Percentiles rank a stretch among this genome's conserved stretches.
phyloP scores from a whole-genome alignment of 2,329 filamentous ascomycete species.

The Pseudocercospora cruenta region DNA sequence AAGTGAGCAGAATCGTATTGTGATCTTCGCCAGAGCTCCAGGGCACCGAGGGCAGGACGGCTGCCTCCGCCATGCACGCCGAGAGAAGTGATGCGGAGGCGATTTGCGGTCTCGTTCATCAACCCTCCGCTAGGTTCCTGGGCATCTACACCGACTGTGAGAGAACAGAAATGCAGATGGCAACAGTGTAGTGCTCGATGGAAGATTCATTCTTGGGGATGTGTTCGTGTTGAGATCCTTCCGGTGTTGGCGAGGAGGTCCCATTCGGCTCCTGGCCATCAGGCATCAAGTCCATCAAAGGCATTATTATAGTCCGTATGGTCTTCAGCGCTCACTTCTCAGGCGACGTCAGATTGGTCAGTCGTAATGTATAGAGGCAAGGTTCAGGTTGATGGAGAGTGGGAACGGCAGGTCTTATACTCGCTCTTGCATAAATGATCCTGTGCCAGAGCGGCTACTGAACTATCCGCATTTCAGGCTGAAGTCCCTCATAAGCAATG shows the following conservation, averaged over 20 bases:
- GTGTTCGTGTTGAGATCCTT: not conserved
- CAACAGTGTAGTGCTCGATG: not conserved
- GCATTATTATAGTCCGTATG: not conserved
- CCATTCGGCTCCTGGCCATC: not conserved
- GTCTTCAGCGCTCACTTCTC: not conserved
- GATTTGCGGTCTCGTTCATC: not conserved
- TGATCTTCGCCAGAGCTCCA: not conserved
- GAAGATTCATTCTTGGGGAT: not conserved
- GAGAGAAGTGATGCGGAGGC: not conserved
- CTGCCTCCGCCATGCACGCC: not conserved
- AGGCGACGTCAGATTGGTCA: not conserved
- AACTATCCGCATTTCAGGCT: not conserved
- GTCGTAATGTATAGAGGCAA: not conserved
- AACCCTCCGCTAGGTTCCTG: not conserved
- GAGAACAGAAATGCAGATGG: not conserved
- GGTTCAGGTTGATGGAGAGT: not conserved
- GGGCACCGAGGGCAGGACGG: not conserved
- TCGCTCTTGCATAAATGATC: not conserved
- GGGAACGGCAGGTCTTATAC: not conserved
- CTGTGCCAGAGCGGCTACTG: not conserved
- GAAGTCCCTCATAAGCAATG: not conserved
- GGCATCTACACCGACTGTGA: not conserved
- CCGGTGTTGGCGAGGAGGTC: not conserved
- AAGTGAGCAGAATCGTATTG: not conserved
- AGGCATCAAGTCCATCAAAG: not conserved